A percentile compares a stretch with the other conserved stretches of the same genome.
Conservation (phyloP, 1,284 basidiomycete species). For the Ganoderma sp. region DNA sequence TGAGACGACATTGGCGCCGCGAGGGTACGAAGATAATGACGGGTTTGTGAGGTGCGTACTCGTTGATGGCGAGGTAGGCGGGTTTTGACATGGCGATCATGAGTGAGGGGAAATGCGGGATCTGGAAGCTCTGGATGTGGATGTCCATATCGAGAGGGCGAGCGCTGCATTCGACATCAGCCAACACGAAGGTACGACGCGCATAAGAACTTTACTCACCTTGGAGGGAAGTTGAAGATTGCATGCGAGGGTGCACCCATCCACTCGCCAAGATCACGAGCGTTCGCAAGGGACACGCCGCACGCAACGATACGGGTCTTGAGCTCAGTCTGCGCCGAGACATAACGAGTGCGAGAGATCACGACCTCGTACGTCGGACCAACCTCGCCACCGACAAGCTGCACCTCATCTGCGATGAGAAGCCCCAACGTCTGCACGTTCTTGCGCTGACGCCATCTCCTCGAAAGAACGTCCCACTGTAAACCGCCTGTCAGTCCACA, state of each 20-base stretch:
- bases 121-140: slow-evolving; percentile 93
- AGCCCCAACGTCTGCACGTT: slow-evolving; percentile 94
- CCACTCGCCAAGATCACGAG: slow-evolving; percentile 96
- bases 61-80: slow-evolving; percentile 91
- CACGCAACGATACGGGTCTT: slow-evolving; percentile 94
- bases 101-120: slow-evolving; percentile 96
- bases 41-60: slow-evolving; percentile 87
- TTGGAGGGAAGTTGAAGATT: slow-evolving; percentile 98
- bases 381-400: slow-evolving; percentile 90
- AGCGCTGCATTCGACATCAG: slow-evolving; percentile 57
- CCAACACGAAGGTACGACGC: neutral
- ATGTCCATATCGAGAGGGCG: slow-evolving; percentile 97
- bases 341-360: slow-evolving; percentile 93
- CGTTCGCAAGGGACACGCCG: slow-evolving; percentile 95
- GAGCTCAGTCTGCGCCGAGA: slow-evolving; percentile 92
- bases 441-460: slow-evolving; percentile 96
- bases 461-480: slow-evolving; percentile 96
- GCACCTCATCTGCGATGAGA: slow-evolving; percentile 94
- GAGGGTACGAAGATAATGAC: slow-evolving; percentile 95
- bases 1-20: slow-evolving; percentile 90
- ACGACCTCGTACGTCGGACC: slow-evolving; percentile 97
- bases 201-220: slow-evolving; percentile 48
- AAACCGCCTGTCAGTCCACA: slow-evolving; percentile 19
- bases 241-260: slow-evolving; percentile 92
- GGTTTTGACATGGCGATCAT: slow-evolving; percentile 99